Evolutionary conservation across 495 filamentous ascomycete species (phyloP), one percentile per base, ranked within the genome.

Genomic region (Penicillium paxilli): DNA sequence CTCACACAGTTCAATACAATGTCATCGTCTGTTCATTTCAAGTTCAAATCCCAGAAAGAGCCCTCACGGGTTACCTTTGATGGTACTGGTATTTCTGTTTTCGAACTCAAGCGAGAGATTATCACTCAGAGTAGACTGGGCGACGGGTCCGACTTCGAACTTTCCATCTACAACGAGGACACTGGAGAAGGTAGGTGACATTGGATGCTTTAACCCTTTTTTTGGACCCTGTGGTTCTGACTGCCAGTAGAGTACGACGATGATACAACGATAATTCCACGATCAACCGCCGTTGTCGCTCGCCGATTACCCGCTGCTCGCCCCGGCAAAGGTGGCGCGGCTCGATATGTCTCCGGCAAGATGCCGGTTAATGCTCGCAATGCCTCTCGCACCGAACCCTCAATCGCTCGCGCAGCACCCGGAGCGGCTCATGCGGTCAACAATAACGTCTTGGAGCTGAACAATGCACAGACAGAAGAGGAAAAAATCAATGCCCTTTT

Each of bases 11-110:
- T 71, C 69, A 74, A 76, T 76, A 73, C 71, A 76, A 98, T 98
- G 94, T 82, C 92, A 74, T 97, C 95, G 51, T 97, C 92, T 57
- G 92, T 99, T 69, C 97, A 96, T 77, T 98, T 96, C 88, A 96
- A 96, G 77, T 99, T 98, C 88, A 98, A 97, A 80, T 97, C 93
- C 53, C 90, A 94, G 69, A 96, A 93, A 75, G 95, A 98, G 70
- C 90, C 93, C 50, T 88, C 90, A 20, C 81, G 92, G 67, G 90
- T 99, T 54, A 87, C 90, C 62, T 99, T 99, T 76, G 94, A 99
- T 76, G 94, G 94, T 66, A 97, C 94, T 63, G 90, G 90, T 74
- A 96, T 99, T 57, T 96, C 94, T 51, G 94, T 98, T 62, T 99
- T 97, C 76, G 94, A 98, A 71, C 75, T 98, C 66, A 99, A 99